Percentiles rank a stretch among this genome's conserved stretches.
Conservation (phyloP, 257 asterid species). For the Eustoma russellianum region DNA sequence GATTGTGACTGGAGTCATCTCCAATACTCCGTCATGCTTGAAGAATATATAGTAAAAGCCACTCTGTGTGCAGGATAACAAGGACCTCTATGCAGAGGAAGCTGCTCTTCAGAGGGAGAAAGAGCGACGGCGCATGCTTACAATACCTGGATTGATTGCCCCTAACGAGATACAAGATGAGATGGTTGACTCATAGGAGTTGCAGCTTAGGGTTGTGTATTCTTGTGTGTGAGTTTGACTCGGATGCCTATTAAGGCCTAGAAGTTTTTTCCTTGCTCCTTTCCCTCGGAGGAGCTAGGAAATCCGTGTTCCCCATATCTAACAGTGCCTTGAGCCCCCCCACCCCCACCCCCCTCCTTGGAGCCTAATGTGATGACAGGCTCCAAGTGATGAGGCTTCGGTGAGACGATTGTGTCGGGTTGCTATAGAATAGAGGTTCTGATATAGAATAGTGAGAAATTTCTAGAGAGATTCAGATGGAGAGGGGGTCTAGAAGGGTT, state of each 20-base stretch:
- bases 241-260: not conserved
- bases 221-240: slow-evolving; percentile 10
- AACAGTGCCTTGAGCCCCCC: slow-evolving; percentile 4
- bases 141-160: slow-evolving; percentile 85
- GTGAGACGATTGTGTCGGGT: slow-evolving; percentile 25
- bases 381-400: slow-evolving; percentile 8
- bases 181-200: slow-evolving; percentile 67
- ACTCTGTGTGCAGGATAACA: slow-evolving; percentile 59
- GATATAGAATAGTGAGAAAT: slow-evolving; percentile 24
- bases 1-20: too few relatives aligned
- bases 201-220: not conserved
- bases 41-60: not conserved
- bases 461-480: too few relatives aligned
- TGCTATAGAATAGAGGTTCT: slow-evolving; percentile 50
- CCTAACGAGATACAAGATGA: slow-evolving; percentile 92
- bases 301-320: not conserved
- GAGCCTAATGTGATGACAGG: not conserved
- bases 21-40: too few relatives aligned
- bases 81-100: slow-evolving; percentile 91
- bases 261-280: too few relatives aligned
- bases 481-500: not conserved
- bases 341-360: too few relatives aligned
- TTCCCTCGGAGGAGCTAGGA: not conserved
- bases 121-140: slow-evolving; percentile 75
- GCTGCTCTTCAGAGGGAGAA: slow-evolving; percentile 82